Base-by-base conservation (phyloP, 2,329 filamentous ascomycete genomes). In the Penicillium glabrum region DNA sequence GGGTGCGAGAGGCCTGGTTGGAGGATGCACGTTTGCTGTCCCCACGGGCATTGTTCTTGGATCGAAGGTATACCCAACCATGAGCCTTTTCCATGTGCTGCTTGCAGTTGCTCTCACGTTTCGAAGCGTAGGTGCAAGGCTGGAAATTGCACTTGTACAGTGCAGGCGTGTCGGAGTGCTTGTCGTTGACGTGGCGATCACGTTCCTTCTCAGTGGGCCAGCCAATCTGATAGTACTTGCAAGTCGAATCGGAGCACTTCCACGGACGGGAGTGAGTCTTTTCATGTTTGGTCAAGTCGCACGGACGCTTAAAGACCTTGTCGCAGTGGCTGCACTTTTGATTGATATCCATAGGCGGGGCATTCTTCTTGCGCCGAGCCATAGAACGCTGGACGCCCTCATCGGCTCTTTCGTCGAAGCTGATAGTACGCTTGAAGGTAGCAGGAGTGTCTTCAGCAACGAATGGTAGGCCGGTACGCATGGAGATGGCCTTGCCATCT, bases 81-180 rank as follows among this genome's bases (percentile, higher is more conserved):
- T 98, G 93, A 0, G 91, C 89, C 77, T 97, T 97, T 80, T 98
- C 93, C 93, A 97, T 97, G 77, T 98, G 93, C 76, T 97, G 93
- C 74, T 97, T 97, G 84, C 91, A 96, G 76, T 98, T 98, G 61
- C 90, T 95, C 79, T 96, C 90, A 57, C 93, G 89, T 82, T 98
- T 98, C 11, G 93, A 96, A 70, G 91, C 89, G 80, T 98, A 98
- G 0, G 90, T 87, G 82, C 95, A 98, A 24, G 89, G 89, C 66
- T 86, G 83, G 77, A 84, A 98, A 47, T 86, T 78, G 77, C 95
- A 99, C 77, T 90, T 87, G 75, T 87, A 96, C 79, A 96, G 87
- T 44, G 86, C 82, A 5, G 95, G 93, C 33, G 87, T 82, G 52
- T 84, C 78, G 19, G 90, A 93, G 79, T 99, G 95, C 79, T 96